Base-by-base conservation (phyloP, 805 yeast species). In the Kodamaea kaohsiungensis region DNA sequence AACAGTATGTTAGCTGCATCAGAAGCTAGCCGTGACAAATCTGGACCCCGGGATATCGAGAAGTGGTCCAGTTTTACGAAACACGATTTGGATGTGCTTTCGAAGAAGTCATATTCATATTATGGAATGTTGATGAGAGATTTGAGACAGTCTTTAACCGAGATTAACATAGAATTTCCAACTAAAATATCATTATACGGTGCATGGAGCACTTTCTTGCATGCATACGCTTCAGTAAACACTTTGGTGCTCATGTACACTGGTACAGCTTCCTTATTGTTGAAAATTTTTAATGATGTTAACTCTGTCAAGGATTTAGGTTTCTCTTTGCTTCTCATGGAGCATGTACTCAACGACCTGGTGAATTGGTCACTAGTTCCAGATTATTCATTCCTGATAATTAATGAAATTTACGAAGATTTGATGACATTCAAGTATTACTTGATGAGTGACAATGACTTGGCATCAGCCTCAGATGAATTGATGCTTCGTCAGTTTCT, bases 41-140 rank as follows among this genome's bases (percentile, higher is more conserved):
- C 45, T 15, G 45, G 17, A 10, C 45, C 19, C 3, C 17, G 19
- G 45, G 40, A 46, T 30, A 42, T 51, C 7, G 45, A 38, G 15
- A 39, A 27, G 45, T 55, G 58, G 48, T 59, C 63, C n/a, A 61
- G 67, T 48, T 73, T 70, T 58, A 68, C 69, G 33, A 59, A 55
- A 35, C 59, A 61, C 7, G 74, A 70, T 43, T 60, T 73, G 48
- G 65, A 63, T 16, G 59, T 60, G 12, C 65, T 75, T 46, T 69
- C 70, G 0, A 61, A 61, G 25, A 70, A 68, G 53, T 68, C 75
- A 1, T 74, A 68, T 52, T 54, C 58, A 18, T 67, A 66, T 18
- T 76, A 72, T 57, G 78, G 77, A 2, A 56, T 59, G n/a, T 64
- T 73, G 42, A 72, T 76, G 18, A 64, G 64, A 19, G 67, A 68